Evolutionary conservation across 176 grass and related monocot genomes (phyloP), one percentile per base, ranked within the genome.

Genomic region (Poa pratensis): DNA sequence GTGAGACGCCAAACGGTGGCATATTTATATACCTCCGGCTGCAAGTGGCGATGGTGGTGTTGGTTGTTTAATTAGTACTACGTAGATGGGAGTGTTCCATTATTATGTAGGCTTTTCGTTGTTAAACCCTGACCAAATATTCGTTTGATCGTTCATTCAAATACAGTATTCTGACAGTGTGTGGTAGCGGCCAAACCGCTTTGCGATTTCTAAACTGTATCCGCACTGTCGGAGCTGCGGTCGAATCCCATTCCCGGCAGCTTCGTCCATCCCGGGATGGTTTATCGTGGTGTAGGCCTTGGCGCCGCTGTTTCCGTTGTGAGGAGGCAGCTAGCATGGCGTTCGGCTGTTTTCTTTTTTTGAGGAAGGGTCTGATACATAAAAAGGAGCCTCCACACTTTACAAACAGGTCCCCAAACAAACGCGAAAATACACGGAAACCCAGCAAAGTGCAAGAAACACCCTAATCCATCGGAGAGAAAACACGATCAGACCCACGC

Each of bases 251-350:
- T 48, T 48, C 45, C 45, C 43, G 43, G 43, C 43, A 46, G 43
- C 43, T 46, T 7, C 42, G 6, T 2, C 43, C 2, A 46, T 3
- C 43, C 43, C 45, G 9, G 45, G 11, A 48, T 11, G 45, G 45
- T 48, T 48, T 40, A 32, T 32, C 6, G 39, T 13, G 10, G 24
- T 3, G 24, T 4, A 28, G 57, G 57, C 57, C 57, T 9, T 59
- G n/a, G 57, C 22, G 22, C 46, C 82, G 76, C 73, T 73, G 87
- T 89, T 89, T 89, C 65, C 72, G 66, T 5, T 72, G 13, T 45
- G 42, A 10, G 42, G 42, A 45, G 42, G 9, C 9, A 45, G 42
- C 42, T 45, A 45, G 42, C 40, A 43, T 43, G 40, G 40, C 8
- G 40, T 40, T 35, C 34, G 3, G 2, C 34, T 4, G 34, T 35